phyloP scores from a whole-genome alignment of 345 rosid genomes.

The Anastatica hierochuntica region DNA sequence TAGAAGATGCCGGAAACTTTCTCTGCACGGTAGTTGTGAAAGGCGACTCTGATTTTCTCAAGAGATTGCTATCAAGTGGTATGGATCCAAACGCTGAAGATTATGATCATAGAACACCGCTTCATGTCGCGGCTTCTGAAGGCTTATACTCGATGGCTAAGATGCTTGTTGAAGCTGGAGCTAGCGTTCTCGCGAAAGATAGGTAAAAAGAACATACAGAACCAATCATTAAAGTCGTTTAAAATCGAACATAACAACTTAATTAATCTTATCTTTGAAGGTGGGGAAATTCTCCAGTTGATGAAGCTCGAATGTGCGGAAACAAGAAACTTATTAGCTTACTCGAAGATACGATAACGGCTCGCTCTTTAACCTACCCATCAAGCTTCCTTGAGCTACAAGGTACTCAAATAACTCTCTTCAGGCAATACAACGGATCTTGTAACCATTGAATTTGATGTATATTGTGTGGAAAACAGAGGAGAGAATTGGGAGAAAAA shows the following conservation, averaged over 20 bases:
- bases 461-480: constrained; percentile 13
- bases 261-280: constrained; percentile 28
- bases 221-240: neutral
- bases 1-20: constrained; percentile 70
- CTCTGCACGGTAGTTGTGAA: constrained; percentile 55
- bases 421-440: neutral
- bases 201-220: constrained; percentile 32
- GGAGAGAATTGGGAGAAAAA: too few species aligned
- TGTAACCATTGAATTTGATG: neutral
- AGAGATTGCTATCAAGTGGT: constrained; percentile 56
- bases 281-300: constrained; percentile 86
- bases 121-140: constrained; percentile 88
- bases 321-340: constrained; percentile 75
- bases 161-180: constrained; percentile 70
- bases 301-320: constrained; percentile 60
- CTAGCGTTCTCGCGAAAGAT: constrained; percentile 69
- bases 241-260: too few species aligned
- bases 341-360: constrained; percentile 53
- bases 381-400: constrained; percentile 24
- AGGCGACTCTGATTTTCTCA: constrained; percentile 74
- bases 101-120: constrained; percentile 85
- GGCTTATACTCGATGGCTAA: constrained; percentile 69
- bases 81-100: constrained; percentile 77
- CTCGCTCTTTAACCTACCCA: constrained; percentile 33
- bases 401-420: constrained; percentile 32